Evolutionary conservation across 495 filamentous ascomycete species (phyloP).

Genomic region (Evernia prunastri): DNA sequence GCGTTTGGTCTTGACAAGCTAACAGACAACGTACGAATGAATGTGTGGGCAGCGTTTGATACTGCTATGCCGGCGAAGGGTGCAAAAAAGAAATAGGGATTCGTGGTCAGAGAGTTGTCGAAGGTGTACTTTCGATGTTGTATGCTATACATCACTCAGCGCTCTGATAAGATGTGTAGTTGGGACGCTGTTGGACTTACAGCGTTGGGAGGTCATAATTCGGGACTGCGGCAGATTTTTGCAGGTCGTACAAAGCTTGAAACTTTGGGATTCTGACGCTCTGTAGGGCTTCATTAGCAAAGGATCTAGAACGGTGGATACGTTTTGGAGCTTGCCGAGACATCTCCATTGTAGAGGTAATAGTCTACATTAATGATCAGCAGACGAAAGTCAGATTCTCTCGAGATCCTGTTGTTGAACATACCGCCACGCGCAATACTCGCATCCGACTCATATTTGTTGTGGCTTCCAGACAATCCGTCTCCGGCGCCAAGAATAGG

Average conservation of each 20-base stretch:
- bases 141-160: constrained; percentile 7
- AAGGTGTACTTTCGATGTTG: constrained; percentile 26
- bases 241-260: constrained; percentile 18
- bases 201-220: constrained; percentile 18
- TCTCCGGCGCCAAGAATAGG: constrained; percentile 22
- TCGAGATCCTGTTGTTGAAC: not conserved
- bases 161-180: not conserved
- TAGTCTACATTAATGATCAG: constrained; percentile 12
- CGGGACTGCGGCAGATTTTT: constrained; percentile 10
- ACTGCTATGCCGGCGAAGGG: constrained; percentile 44
- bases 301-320: not conserved
- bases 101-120: constrained; percentile 42
- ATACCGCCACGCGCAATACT: constrained; percentile 16
- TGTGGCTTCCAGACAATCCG: constrained; percentile 28
- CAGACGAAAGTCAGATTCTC: not conserved
- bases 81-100: constrained; percentile 48
- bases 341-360: constrained; percentile 19
- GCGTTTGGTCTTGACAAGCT: not conserved
- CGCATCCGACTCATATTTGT: constrained; percentile 28
- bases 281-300: not conserved
- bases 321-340: not conserved
- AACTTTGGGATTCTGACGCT: constrained; percentile 16
- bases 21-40: constrained; percentile 31
- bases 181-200: not conserved
- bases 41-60: constrained; percentile 42